phyloP scores from a whole-genome alignment of 805 yeast species.

The Metschnikowia vanudenii region DNA sequence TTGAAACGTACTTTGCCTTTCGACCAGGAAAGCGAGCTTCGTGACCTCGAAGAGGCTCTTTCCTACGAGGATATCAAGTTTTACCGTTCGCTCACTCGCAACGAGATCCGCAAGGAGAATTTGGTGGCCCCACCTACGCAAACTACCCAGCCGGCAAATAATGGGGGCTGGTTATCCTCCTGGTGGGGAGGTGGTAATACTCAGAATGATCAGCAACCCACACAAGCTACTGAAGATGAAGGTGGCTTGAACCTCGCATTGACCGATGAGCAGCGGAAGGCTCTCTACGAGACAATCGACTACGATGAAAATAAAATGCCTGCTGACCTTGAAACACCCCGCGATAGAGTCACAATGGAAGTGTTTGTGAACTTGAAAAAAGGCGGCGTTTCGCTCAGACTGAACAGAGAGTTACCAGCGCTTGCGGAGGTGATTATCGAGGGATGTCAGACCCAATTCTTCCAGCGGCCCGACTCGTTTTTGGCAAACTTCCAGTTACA shows the following conservation, averaged over 20 bases:
- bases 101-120: conserved; percentile 60
- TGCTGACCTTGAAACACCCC: conserved; percentile 64
- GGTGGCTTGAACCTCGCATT: conserved; percentile 36
- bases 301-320: conserved; percentile 62
- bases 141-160: conserved; percentile 16
- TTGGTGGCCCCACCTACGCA: conserved; percentile 20
- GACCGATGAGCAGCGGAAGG: conserved; percentile 85
- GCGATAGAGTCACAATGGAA: conserved; percentile 67
- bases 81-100: conserved; percentile 77
- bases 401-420: conserved; percentile 40
- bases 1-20: conserved; percentile 28
- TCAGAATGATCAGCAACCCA: conserved; percentile 27
- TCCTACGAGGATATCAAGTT: conserved; percentile 79
- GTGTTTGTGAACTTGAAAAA: conserved; percentile 64
- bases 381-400: conserved; percentile 69
- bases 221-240: conserved; percentile 21
- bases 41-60: conserved; percentile 56
- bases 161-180: conserved; percentile 64
- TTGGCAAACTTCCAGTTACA: conserved; percentile 69
- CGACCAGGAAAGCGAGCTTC: conserved; percentile 37
- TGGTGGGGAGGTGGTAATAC: conserved; percentile 58
- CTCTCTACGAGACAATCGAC: conserved; percentile 90
- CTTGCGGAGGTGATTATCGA: conserved; percentile 81
- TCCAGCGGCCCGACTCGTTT: conserved; percentile 78
- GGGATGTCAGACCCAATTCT: conserved; percentile 71